phyloP scores from a whole-genome alignment of 495 filamentous ascomycete genomes.

The Aspergillus asperescens region DNA sequence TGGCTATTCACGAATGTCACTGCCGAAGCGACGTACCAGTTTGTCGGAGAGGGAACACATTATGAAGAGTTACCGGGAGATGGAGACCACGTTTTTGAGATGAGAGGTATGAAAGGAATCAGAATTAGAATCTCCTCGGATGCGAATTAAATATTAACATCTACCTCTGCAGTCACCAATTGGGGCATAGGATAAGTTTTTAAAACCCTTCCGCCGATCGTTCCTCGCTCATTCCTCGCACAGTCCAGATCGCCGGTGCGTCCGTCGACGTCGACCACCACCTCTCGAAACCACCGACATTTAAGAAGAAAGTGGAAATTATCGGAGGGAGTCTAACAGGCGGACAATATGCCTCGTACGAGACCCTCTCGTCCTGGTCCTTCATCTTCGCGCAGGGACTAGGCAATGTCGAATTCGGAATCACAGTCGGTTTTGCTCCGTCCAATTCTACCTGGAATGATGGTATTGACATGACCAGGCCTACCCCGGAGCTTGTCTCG shows the following conservation, averaged over 20 bases:
- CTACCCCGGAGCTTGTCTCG: conserved; percentile 57
- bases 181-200: conserved; percentile 60
- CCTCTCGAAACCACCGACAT: conserved; percentile 48
- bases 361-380: conserved; percentile 57
- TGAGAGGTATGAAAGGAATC: conserved; percentile 31
- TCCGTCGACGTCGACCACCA: conserved; percentile 46
- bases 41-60: conserved; percentile 38
- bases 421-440: conserved; percentile 38
- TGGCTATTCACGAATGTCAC: conserved; percentile 67
- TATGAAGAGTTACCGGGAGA: conserved; percentile 13
- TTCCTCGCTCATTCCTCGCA: conserved; percentile 13
- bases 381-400: conserved; percentile 53
- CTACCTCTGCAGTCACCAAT: conserved; percentile 50
- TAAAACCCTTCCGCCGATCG: not conserved
- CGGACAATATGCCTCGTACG: conserved; percentile 60
- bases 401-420: conserved; percentile 58
- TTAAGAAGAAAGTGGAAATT: conserved; percentile 54
- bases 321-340: conserved; percentile 54
- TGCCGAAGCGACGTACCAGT: conserved; percentile 53
- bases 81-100: conserved; percentile 28
- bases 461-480: conserved; percentile 26
- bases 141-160: too few relatives aligned
- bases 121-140: too few relatives aligned
- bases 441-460: too few relatives aligned
- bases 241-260: conserved; percentile 53